Base-by-base conservation (phyloP, 345 rosid species). In the Hibiscus tridactylites region DNA sequence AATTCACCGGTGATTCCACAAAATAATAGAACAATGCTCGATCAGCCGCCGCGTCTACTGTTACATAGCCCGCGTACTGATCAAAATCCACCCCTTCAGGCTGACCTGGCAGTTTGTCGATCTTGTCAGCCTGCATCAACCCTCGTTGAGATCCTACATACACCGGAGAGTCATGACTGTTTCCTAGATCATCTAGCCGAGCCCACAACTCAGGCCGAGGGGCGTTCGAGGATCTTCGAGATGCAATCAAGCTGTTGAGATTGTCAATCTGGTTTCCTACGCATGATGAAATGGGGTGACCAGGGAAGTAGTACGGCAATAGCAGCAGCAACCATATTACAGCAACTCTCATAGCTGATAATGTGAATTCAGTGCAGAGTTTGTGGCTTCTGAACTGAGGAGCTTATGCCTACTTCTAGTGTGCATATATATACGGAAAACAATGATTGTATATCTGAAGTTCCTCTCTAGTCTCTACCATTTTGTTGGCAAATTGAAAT, bases 221-320 rank as follows among this genome's bases (percentile, higher is more conserved):
- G 37, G 76, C 77, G 70, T 74, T 62, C 33, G 15, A 39, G 3
- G 81, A 73, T 67, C 47, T 79, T 37, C 77, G 75, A 46, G 83
- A 80, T 33, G 74, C 42, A 7, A 83, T 49, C 67, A 80, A 62
- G 75, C 49, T 75, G 37, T 79, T 29, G 28, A 80, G 83, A 39
- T 28, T 71, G 19, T 67, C 26, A 17, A 75, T 68, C 57, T 80
- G 86, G 77, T 76, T 78, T 46, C 76, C 83, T 5, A 60, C 46
- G 62, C 83, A 80, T n/a, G 71, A 75, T 17, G 72, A 67, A 56
- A 47, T 16, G 65, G 60, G 64, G 65, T 76, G 33, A 62, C 35
- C 58, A 49, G 76, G 46, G n/a, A 58, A 69, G 39, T 33, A 49
- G 57, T 31, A 68, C 50, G 46, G 58, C 26, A 49, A 56, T 54